Conservation (phyloP, 1,284 basidiomycete genomes). For the Termitomyces sp. region DNA sequence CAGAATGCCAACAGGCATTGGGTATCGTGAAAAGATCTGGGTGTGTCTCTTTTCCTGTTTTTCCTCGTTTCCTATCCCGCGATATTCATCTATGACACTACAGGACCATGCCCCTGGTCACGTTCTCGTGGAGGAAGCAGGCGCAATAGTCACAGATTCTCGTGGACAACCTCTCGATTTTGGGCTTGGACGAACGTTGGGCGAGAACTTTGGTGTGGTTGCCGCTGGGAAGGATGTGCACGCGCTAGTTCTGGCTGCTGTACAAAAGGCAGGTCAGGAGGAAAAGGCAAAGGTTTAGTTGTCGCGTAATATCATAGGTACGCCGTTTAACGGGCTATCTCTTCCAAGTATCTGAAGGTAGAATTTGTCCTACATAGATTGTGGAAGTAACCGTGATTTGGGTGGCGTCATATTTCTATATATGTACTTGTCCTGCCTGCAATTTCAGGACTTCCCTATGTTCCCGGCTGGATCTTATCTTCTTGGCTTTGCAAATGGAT, state of each 20-base stretch:
- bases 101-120: constrained; percentile 89
- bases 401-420: too few species aligned
- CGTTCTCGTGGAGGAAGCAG: constrained; percentile 85
- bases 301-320: not conserved
- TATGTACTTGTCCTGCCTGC: too few species aligned
- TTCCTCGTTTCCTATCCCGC: not conserved
- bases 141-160: constrained; percentile 83
- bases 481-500: too few species aligned
- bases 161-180: constrained; percentile 81
- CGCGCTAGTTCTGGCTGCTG: constrained; percentile 55
- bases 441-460: too few species aligned
- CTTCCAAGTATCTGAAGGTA: too few species aligned
- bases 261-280: constrained; percentile 50
- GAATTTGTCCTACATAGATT: too few species aligned
- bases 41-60: constrained; percentile 32
- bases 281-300: not conserved
- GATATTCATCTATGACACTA: constrained; percentile 3
- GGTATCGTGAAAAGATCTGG: constrained; percentile 91
- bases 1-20: constrained; percentile 81
- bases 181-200: constrained; percentile 80
- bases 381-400: too few species aligned
- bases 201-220: constrained; percentile 85
- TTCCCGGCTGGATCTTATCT: too few species aligned
- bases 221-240: constrained; percentile 69
- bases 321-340: not conserved